phyloP scores from a whole-genome alignment of 2,329 filamentous ascomycete genomes.

The Niveomyces coronatus region DNA sequence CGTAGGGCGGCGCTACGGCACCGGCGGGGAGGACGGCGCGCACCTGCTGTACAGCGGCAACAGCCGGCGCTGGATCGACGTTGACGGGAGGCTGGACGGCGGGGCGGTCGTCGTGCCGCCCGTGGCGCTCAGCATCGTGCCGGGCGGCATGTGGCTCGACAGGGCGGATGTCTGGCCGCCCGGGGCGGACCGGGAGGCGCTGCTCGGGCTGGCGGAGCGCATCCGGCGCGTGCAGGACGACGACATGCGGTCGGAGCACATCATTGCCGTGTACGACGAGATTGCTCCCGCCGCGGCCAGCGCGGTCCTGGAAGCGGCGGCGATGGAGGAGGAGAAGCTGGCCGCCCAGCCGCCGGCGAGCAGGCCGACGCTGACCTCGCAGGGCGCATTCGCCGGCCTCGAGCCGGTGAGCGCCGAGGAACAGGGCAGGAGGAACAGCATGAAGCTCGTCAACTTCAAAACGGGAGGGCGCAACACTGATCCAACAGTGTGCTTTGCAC shows the following conservation, averaged over 20 bases:
- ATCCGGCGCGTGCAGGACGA: background rate
- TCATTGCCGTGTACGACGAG: constrained; percentile 2
- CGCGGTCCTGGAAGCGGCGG: background rate
- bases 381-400: no score
- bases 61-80: background rate
- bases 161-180: background rate
- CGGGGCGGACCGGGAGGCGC: no score
- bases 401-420: no score
- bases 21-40: background rate
- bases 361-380: constrained; percentile 2
- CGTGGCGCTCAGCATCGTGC: constrained; percentile 1
- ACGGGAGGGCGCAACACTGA: constrained; percentile 5
- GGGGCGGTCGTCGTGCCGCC: no score
- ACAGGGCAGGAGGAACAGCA: no score
- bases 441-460: background rate
- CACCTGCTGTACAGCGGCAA: constrained; percentile 3
- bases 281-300: background rate
- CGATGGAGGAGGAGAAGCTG: no score
- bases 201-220: background rate
- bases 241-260: background rate
- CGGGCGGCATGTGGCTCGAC: constrained; percentile 3
- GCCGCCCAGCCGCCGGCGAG: background rate
- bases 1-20: background rate
- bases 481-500: constrained; percentile 3
- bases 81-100: background rate